These are phyloP conservation scores for Trifolium fragiferum DNA, from an alignment of 306 rosid species.

Conservation along the genomic window DNA sequence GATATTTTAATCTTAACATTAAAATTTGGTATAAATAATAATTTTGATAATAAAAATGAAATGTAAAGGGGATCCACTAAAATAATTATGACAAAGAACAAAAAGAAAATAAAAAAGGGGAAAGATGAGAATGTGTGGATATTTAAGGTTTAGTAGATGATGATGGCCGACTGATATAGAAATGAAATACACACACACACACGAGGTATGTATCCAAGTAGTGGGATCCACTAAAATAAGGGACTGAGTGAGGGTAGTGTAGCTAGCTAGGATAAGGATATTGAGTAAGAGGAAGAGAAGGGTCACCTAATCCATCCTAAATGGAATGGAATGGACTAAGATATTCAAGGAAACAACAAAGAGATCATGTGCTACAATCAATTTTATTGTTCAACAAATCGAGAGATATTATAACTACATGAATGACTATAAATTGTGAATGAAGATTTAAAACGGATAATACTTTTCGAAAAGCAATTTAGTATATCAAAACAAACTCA, in stretches of 20 bases:
- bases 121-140: background rate
- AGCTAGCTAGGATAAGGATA: background rate
- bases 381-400: background rate
- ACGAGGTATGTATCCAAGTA: background rate
- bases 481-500: background rate
- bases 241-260: background rate
- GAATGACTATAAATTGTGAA: no score
- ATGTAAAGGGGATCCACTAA: no score
- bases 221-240: background rate
- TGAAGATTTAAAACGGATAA: no score
- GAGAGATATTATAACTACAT: background rate
- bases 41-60: no score
- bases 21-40: no score
- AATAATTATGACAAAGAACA: no score
- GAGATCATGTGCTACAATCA: background rate
- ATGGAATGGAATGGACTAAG: background rate
- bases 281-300: background rate
- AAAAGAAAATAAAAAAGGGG: background rate
- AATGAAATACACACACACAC: background rate
- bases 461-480: no score
- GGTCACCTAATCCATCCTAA: background rate
- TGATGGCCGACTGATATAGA: background rate
- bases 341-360: background rate
- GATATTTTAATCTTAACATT: no score
- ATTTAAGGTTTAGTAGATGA: background rate